Evolutionary conservation across 2,329 filamentous ascomycete genomes (phyloP).

Genomic region (Aspergillus amoenus): DNA sequence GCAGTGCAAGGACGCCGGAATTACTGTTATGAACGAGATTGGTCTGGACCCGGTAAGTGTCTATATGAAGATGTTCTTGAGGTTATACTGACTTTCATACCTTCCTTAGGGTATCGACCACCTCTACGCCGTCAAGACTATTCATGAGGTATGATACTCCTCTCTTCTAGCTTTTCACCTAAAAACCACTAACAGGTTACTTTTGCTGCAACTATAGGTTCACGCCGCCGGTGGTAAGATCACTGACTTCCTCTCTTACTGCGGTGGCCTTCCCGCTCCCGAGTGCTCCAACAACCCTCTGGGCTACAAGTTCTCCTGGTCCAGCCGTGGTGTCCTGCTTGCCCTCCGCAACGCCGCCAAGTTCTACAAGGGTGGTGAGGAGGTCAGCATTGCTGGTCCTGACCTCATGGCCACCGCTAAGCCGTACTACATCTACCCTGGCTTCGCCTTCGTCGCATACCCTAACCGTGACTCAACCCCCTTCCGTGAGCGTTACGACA

Average conservation of each 20-base stretch:
- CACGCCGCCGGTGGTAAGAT: conserved; percentile 86
- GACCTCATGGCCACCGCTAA: conserved; percentile 86
- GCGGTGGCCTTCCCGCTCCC: conserved; percentile 72
- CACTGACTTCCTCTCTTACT: conserved; percentile 77
- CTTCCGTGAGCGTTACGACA: conserved; percentile 86
- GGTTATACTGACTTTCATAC: neutral
- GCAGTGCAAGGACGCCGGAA: conserved; percentile 81
- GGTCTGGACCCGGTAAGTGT: conserved; percentile 53
- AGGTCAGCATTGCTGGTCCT: conserved; percentile 61
- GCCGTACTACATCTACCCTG: conserved; percentile 87
- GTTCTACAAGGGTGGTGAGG: conserved; percentile 76
- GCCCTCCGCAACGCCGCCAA: conserved; percentile 83
- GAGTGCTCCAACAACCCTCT: conserved; percentile 84
- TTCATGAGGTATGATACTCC: conserved; percentile 47
- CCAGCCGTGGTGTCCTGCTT: conserved; percentile 79
- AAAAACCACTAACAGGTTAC: neutral
- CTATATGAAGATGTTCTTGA: neutral
- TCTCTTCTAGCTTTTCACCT: neutral
- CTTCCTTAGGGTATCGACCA: conserved; percentile 42
- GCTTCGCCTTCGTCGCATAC: conserved; percentile 87
- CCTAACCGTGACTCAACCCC: conserved; percentile 86
- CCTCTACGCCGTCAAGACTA: conserved; percentile 80
- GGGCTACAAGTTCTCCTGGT: conserved; percentile 89
- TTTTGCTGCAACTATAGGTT: conserved; percentile 54
- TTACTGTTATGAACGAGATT: conserved; percentile 98